Evolutionary conservation across 495 filamentous ascomycete species (phyloP).

Genomic region (Clohesyomyces aquaticus): DNA sequence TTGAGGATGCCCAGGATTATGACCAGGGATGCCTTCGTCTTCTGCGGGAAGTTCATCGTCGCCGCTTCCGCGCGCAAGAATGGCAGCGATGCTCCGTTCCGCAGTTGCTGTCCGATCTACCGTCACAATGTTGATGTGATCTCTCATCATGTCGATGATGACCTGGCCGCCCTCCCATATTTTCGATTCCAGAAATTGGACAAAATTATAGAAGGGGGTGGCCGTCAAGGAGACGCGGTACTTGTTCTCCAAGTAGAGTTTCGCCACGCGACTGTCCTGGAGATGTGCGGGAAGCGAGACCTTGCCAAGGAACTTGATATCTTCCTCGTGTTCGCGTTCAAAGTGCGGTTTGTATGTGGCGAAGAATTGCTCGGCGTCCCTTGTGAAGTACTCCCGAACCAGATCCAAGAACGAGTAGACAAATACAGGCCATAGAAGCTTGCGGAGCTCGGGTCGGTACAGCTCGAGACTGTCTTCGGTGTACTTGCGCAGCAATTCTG

Average conservation of each 20-base stretch:
- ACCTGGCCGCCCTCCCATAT: slow-evolving; percentile 75
- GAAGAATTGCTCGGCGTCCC: slow-evolving; percentile 74
- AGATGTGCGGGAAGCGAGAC: slow-evolving; percentile 79
- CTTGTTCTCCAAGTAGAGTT: slow-evolving; percentile 78
- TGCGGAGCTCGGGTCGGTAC: slow-evolving; percentile 91
- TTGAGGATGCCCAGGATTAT: slow-evolving; percentile 82
- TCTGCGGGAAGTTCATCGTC: slow-evolving; percentile 74
- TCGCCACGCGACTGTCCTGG: slow-evolving; percentile 67
- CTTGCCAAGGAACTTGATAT: slow-evolving; percentile 67
- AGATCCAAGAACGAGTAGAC: slow-evolving; percentile 89
- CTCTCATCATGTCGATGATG: slow-evolving; percentile 74
- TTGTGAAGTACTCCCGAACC: slow-evolving; percentile 69
- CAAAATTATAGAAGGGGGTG: slow-evolving; percentile 74
- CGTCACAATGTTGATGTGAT: slow-evolving; percentile 70
- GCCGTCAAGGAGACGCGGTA: slow-evolving; percentile 86
- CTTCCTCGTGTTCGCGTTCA: slow-evolving; percentile 72
- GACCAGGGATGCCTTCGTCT: slow-evolving; percentile 91
- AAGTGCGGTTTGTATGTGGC: slow-evolving; percentile 68
- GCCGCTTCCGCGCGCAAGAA: slow-evolving; percentile 63
- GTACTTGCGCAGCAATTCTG: slow-evolving; percentile 73
- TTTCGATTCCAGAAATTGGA: slow-evolving; percentile 86
- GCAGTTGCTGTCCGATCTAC: slow-evolving; percentile 72
- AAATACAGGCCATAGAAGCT: slow-evolving; percentile 89
- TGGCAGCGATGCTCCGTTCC: slow-evolving; percentile 77
- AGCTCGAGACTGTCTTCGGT: slow-evolving; percentile 88